phyloP scores from a whole-genome alignment of 768 basidiomycete genomes.

The Gloeostereum incarnatum region DNA sequence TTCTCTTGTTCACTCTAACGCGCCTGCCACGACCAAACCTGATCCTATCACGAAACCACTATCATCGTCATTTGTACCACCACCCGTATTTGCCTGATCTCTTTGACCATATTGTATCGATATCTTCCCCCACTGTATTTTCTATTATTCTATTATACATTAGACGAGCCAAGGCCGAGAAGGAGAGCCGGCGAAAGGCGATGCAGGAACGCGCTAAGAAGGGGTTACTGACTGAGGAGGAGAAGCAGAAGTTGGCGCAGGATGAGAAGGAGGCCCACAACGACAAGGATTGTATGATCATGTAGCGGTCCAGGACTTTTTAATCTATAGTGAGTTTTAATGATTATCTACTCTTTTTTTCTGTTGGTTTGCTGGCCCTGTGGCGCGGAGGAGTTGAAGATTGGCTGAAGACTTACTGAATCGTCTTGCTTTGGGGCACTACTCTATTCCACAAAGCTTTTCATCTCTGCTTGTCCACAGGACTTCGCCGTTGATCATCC shows the following conservation, averaged over 20 bases:
- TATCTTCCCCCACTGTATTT: slow-evolving; percentile 11
- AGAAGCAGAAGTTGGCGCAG: slow-evolving; percentile 39
- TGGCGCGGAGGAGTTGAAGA: no score
- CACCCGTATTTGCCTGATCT: slow-evolving; percentile 57
- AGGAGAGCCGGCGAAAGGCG: slow-evolving; percentile 58
- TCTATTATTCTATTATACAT: slow-evolving; percentile 8
- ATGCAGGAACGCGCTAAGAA: slow-evolving; percentile 69
- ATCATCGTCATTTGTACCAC: slow-evolving; percentile 51
- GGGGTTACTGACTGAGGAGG: slow-evolving; percentile 50
- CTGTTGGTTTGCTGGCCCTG: neutral
- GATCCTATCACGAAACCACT: slow-evolving; percentile 24
- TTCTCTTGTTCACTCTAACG: slow-evolving; percentile 16
- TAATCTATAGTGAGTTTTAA: no score
- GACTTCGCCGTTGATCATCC: no score
- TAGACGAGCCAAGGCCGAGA: slow-evolving; percentile 70
- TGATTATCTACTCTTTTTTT: neutral
- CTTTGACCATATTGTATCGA: slow-evolving; percentile 14
- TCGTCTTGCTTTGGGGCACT: no score
- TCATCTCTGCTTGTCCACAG: no score
- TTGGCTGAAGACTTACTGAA: no score
- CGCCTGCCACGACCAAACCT: slow-evolving; percentile 20
- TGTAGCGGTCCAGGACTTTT: slow-evolving; percentile 24
- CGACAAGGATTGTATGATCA: slow-evolving; percentile 27
- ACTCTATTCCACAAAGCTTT: no score
- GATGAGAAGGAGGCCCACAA: slow-evolving; percentile 29